These are phyloP conservation scores for Saxispiralis lemnorum DNA, from an alignment of 495 filamentous ascomycete genomes.

Conservation along the genomic window DNA sequence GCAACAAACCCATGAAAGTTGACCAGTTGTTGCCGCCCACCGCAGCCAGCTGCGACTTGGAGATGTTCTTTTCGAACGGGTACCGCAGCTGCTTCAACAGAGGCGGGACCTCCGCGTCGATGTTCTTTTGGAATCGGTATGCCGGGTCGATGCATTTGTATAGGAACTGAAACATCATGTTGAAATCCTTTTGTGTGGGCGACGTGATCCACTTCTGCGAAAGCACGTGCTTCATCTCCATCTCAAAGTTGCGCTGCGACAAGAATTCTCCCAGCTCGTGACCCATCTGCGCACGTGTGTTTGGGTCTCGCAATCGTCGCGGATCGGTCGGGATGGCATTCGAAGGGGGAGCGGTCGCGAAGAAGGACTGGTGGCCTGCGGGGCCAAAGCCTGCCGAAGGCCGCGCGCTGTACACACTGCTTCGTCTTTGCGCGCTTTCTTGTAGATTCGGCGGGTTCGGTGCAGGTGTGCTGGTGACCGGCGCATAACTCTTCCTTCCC, in stretches of 20 bases:
- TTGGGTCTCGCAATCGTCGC: slow-evolving; percentile 64
- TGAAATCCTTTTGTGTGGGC: slow-evolving; percentile 97
- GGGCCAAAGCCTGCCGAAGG: slow-evolving; percentile 42
- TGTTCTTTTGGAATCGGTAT: slow-evolving; percentile 76
- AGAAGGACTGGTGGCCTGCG: slow-evolving; percentile 70
- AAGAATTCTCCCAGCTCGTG: slow-evolving; percentile 86
- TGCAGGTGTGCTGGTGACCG: slow-evolving; percentile 31
- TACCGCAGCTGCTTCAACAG: slow-evolving; percentile 86
- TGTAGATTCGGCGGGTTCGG: slow-evolving; percentile 19
- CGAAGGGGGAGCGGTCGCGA: slow-evolving; percentile 61
- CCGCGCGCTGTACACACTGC: slow-evolving; percentile 61
- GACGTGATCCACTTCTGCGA: slow-evolving; percentile 72
- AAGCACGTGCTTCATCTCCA: slow-evolving; percentile 87
- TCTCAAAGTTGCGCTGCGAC: slow-evolving; percentile 78
- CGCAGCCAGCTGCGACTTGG: slow-evolving; percentile 81
- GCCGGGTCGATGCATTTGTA: slow-evolving; percentile 87
- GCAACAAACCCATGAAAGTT: slow-evolving; percentile 77
- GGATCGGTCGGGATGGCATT: slow-evolving; percentile 74
- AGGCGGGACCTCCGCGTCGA: slow-evolving; percentile 82
- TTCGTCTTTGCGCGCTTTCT: slow-evolving; percentile 50
- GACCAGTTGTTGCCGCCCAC: slow-evolving; percentile 94
- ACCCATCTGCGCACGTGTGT: slow-evolving; percentile 59
- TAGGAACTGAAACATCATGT: slow-evolving; percentile 90
- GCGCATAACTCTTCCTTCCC: slow-evolving; percentile 54
- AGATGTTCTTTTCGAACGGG: slow-evolving; percentile 82